Evolutionary conservation across 148 eudicot species (phyloP), one percentile per base, ranked within the genome.

Genomic region (Heliosperma pusillum): DNA sequence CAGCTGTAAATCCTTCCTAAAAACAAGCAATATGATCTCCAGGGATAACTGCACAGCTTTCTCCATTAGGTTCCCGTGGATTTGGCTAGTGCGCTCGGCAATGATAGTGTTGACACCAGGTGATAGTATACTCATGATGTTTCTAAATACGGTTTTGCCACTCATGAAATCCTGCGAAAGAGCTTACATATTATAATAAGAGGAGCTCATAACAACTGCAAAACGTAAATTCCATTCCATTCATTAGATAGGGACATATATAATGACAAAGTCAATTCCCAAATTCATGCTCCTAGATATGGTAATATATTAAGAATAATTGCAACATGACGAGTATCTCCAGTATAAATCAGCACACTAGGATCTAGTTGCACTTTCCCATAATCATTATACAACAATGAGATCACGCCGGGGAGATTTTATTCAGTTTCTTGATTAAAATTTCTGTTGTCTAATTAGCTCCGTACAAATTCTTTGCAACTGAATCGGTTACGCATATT

Each of bases 81-180:
- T 85, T 79, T 90, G 90, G 85, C 83, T 85, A 21, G 90, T 90
- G 20, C 97, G 90, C 77, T 96, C 97, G 68, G 83, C 70, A 55
- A 88, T 92, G 72, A 92, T 61, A 82, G 82, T 79, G 78, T 90
- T 91, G 50, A 92, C 97, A 42, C 99, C 99, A 16, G 90, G 93
- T 67, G 86, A 82, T 68, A 92, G 91, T 82, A 92, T 96, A 75
- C 89, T 80, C 94, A 96, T 88, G 60, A 96, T 83, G 80, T 96
- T 96, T 75, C 97, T 89, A 55, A 89, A 96, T 53, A 88, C 85
- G 59, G 91, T 85, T 86, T 88, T 96, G 52, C 99, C 99, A 76
- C 97, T 96, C 99, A 96, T 96, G 75, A 96, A 92, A 80, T 96
- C 99, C 99, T 96, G 92, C 81, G 86, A 47, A 66, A 70, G 56